Base-by-base conservation (phyloP, 2,329 filamentous ascomycete species). In the Talaromyces verruculosus region DNA sequence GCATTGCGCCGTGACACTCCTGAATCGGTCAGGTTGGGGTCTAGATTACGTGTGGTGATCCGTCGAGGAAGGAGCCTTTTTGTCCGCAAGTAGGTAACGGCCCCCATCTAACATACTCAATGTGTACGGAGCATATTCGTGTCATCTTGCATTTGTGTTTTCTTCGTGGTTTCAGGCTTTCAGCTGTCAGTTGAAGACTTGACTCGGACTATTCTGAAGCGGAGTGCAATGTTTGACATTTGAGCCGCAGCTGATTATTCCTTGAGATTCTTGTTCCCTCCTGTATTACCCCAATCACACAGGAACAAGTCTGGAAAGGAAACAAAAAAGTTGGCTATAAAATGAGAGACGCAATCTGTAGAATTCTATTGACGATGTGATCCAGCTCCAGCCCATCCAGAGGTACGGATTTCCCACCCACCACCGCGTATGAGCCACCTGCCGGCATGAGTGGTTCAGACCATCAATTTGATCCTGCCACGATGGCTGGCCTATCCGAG, bases 401-500 rank as follows among this genome's bases (percentile, higher is more conserved):
- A 64, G 25, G 25, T 35, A 17, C 61, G 10, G 28, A 45, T n/a
- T 28, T 13, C 28, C 35, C 28, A 58, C 55, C 65, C n/a, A 43
- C 61, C 53, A 47, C 63, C 65, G 53, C 45, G 41, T 43, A 60
- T 63, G 60, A 60, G 8, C 61, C 28, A 45, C 37, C 57, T 43
- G 57, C 61, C 63, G 63, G 60, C 35, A 77, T 77, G 75, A 72
- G 72, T 67, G 72, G 71, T 35, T 71, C 71, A 62, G 62, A 71
- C 55, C 63, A 71, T 61, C 76, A 75, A 45, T 76, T 78, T 69
- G 75, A 79, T 60, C 74, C 77, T 63, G 72, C 74, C 64, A 74
- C 75, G 28, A 78, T 78, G 75, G 72, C 77, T 64, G 78, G 75
- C 37, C 65, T 79, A 60, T 71, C 73, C 61, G 76, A 77, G 61